Percentiles rank a stretch among this genome's conserved stretches.
Conservation (phyloP, 2,329 filamentous ascomycete species). For the Cladobotryum mycophilum region DNA sequence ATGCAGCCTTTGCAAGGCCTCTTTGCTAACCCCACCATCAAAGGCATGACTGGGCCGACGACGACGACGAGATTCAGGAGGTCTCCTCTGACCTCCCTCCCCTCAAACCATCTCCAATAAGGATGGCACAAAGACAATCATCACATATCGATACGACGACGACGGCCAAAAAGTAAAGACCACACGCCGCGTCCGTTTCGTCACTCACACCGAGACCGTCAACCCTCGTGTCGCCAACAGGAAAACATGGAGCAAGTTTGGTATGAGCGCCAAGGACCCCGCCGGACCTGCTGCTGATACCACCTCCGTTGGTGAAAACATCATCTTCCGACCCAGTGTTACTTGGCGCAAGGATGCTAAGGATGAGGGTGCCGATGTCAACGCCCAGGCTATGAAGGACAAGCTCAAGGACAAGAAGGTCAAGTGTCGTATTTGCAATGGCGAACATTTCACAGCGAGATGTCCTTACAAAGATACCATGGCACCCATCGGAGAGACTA, state of each 20-base stretch:
- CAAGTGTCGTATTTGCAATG: constrained; percentile 98
- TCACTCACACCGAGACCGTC: constrained; percentile 83
- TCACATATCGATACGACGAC: constrained; percentile 86
- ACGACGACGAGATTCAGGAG: constrained; percentile 86
- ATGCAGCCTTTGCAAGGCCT: background rate
- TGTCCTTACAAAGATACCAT: constrained; percentile 99
- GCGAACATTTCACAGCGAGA: constrained; percentile 97
- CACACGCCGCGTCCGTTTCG: constrained; percentile 89
- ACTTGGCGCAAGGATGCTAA: constrained; percentile 92
- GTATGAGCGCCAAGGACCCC: constrained; percentile 77
- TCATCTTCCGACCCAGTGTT: constrained; percentile 85
- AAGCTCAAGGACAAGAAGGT: constrained; percentile 98
- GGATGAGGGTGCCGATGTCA: constrained; percentile 68
- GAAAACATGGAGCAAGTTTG: constrained; percentile 90
- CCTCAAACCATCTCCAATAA: constrained; percentile 92
- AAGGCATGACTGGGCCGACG: constrained; percentile 87
- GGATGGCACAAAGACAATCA: constrained; percentile 94
- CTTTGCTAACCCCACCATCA: constrained; percentile 33
- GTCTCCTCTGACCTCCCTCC: constrained; percentile 64
- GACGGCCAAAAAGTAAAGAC: constrained; percentile 95
- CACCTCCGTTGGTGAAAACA: constrained; percentile 93
- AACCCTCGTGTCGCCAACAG: constrained; percentile 96
- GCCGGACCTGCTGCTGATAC: constrained; percentile 81
- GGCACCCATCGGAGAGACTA: constrained; percentile 69
- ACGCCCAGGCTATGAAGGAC: constrained; percentile 69